A percentile compares a stretch with the other conserved stretches of the same genome.
These are phyloP conservation scores for Rhizoclosmatium globosum DNA, from an alignment of 192 early-diverging fungal species.

Conservation along the genomic window DNA sequence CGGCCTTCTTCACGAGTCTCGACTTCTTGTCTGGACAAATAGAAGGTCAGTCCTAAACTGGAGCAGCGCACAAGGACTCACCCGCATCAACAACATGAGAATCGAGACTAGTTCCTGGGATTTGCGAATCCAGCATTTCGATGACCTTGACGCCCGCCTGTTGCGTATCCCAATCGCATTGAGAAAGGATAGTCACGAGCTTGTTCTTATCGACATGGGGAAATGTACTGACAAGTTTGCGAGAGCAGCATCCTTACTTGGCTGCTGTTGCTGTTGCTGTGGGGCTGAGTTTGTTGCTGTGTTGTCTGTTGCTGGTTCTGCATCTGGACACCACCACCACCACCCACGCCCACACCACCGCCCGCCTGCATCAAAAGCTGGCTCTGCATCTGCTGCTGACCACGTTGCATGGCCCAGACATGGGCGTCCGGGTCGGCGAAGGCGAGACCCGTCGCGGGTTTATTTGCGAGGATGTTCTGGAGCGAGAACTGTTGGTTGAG, in stretches of 20 bases:
- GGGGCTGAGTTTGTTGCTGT: neutral
- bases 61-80: neutral
- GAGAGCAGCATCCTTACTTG: neutral
- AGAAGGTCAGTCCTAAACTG: neutral
- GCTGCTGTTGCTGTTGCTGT: neutral
- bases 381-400: neutral
- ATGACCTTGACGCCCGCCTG: neutral
- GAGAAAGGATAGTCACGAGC: conserved; percentile 8
- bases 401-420: neutral
- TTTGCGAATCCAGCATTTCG: neutral
- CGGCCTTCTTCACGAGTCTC: conserved; percentile 24
- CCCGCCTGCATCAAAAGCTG: too few relatives aligned
- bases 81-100: neutral
- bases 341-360: too few relatives aligned
- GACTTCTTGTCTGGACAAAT: neutral
- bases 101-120: neutral
- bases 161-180: conserved; percentile 6
- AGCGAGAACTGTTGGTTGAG: conserved; percentile 6
- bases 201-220: neutral
- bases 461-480: neutral
- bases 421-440: neutral
- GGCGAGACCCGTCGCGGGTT: neutral
- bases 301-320: too few relatives aligned
- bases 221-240: conserved; percentile 30
- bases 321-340: too few relatives aligned